Base-by-base conservation (phyloP, 352 stramenopile genomes). In the Phytophthora nicotianae region DNA sequence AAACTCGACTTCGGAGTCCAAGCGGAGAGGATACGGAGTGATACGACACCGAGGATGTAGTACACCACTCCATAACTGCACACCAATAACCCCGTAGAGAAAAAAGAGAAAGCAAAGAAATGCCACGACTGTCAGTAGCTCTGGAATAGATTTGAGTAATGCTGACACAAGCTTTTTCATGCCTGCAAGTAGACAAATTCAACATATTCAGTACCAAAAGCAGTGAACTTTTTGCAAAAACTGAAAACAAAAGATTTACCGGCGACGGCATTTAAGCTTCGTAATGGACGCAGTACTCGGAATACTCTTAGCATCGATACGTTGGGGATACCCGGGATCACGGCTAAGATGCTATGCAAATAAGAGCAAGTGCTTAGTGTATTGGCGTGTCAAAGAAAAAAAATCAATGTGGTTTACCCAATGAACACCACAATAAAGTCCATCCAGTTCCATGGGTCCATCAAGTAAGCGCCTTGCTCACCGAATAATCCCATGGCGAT, bases 381-480 rank as follows among this genome's bases (percentile, higher is more conserved):
- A n/a, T 32, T 32, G 26, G 5, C 26, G 26, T 4, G 5, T 32
- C 26, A 32, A 32, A 32, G 26, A 32, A 32, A 32, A n/a, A n/a
- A n/a, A n/a, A n/a, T n/a, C n/a, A n/a, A n/a, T n/a, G n/a, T 32
- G 8, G 26, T 32, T 32, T 75, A 96, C 81, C 85, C 88, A 51
- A 88, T 79, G 60, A 88, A 82, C 16, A 97, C 91, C 45, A 97
- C 89, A 48, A 94, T 62, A 62, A 97, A 97, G 57, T 97, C 91
- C 58, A 97, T 81, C 50, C 85, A 80, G 46, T 97, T 97, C 91
- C 89, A 97, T 11, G 82, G 65, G 56, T 97, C 87, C 62, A 83
- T 83, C 17, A 96, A 71, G 58, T 97, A 97, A n/a, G 70, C 72
- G 4, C 83, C 82, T 57, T 86, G 55, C 2, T 89, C 86, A 1